Evolutionary conservation across 768 basidiomycete genomes (phyloP).

Genomic region (Clathrus columnatus): DNA sequence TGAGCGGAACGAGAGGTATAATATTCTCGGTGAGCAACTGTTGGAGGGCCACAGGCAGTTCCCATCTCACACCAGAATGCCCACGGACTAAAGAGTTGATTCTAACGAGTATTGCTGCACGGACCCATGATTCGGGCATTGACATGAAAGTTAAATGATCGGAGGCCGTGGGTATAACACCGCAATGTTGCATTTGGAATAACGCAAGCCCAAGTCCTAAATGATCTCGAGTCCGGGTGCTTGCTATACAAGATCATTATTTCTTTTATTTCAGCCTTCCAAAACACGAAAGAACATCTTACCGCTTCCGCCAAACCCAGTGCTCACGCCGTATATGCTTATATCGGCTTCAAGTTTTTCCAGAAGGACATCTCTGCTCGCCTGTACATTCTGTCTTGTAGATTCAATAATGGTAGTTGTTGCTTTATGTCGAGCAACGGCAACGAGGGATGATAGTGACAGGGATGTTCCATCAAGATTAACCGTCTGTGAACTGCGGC

Average conservation of each 20-base stretch:
- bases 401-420: conserved; percentile 46
- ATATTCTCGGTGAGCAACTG: conserved; percentile 20
- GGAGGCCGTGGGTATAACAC: conserved; percentile 17
- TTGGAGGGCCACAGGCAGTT: conserved; percentile 21
- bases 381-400: not conserved
- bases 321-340: conserved; percentile 23
- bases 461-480: conserved; percentile 61
- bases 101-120: conserved; percentile 25
- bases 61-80: conserved; percentile 25
- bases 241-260: conserved; percentile 13
- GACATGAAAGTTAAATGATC: conserved; percentile 12
- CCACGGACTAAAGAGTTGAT: conserved; percentile 25
- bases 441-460: conserved; percentile 69
- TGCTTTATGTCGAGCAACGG: conserved; percentile 56
- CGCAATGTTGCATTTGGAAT: conserved; percentile 23
- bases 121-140: conserved; percentile 25
- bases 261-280: not conserved
- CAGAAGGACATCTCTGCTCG: conserved; percentile 13
- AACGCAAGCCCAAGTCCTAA: conserved; percentile 18
- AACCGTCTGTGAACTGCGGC: conserved; percentile 34
- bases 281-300: not conserved
- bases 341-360: conserved; percentile 13
- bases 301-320: conserved; percentile 22
- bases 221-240: conserved; percentile 20
- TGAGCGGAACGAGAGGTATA: conserved; percentile 26